These are phyloP conservation scores for Podila verticillata DNA, from an alignment of 192 early-diverging fungal genomes.

Conservation along the genomic window DNA sequence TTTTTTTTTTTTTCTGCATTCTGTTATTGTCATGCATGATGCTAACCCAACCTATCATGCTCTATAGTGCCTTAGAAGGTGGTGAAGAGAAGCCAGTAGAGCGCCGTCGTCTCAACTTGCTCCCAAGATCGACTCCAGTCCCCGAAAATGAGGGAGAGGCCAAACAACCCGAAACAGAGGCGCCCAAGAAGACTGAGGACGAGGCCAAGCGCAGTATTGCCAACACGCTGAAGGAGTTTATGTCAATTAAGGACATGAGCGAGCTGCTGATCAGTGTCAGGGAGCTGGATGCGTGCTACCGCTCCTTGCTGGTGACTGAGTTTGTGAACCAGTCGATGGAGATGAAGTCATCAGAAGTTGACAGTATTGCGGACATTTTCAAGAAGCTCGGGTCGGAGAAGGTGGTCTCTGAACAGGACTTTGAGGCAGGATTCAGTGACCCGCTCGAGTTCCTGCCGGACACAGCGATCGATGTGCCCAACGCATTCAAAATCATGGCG, in stretches of 20 bases:
- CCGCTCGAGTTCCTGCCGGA: constrained; percentile 74
- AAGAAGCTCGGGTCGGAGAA: constrained; percentile 58
- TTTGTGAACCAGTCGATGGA: constrained; percentile 57
- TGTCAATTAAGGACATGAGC: constrained; percentile 60
- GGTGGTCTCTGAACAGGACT: constrained; percentile 57
- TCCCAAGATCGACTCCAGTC: constrained; percentile 39
- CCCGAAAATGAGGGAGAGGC: constrained; percentile 16
- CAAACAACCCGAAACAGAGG: constrained; percentile 6
- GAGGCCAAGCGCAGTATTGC: constrained; percentile 48
- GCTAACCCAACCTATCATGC: neutral
- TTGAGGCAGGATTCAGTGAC: constrained; percentile 63
- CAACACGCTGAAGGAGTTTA: constrained; percentile 71
- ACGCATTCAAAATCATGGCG: constrained; percentile 71
- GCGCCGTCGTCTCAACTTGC: constrained; percentile 37
- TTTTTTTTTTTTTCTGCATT: constrained; percentile 56
- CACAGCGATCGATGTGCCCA: constrained; percentile 75
- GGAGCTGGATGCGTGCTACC: constrained; percentile 57
- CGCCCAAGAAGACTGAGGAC: constrained; percentile 58
- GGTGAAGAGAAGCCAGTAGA: constrained; percentile 48
- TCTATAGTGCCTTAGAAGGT: constrained; percentile 43
- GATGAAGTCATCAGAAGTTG: constrained; percentile 62
- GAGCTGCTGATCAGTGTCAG: constrained; percentile 76
- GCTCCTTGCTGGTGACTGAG: constrained; percentile 26
- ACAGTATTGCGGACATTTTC: constrained; percentile 63
- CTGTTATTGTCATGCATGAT: constrained; percentile 7